Evolutionary conservation across 2,329 filamentous ascomycete species (phyloP).

Genomic region (Podosphaera fusca): DNA sequence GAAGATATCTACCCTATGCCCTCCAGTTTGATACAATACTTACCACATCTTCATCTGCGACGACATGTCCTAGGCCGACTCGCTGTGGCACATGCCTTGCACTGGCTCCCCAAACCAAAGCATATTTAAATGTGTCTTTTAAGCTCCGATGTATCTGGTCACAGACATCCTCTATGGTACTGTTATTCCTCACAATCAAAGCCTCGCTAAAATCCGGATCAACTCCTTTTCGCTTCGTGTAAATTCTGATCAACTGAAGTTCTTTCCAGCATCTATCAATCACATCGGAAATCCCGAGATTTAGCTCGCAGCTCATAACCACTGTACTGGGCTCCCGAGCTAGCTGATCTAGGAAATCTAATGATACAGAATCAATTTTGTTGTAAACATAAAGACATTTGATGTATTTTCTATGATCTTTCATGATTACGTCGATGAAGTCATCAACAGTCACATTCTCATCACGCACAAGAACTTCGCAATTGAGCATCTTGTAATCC

Average conservation of each 20-base stretch:
- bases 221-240: slow-evolving; percentile 85
- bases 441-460: slow-evolving; percentile 93
- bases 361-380: slow-evolving; percentile 88
- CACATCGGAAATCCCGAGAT: slow-evolving; percentile 80
- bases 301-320: slow-evolving; percentile 93
- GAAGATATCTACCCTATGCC: slow-evolving; percentile 20
- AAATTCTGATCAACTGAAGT: slow-evolving; percentile 69
- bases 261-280: slow-evolving; percentile 92
- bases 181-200: slow-evolving; percentile 71
- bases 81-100: slow-evolving; percentile 85
- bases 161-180: slow-evolving; percentile 89
- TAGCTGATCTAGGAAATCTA: slow-evolving; percentile 80
- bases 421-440: slow-evolving; percentile 99
- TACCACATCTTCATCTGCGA: slow-evolving; percentile 47
- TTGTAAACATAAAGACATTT: slow-evolving; percentile 91
- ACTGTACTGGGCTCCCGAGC: slow-evolving; percentile 83
- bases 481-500: slow-evolving; percentile 98
- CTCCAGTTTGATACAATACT: slow-evolving; percentile 43
- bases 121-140: slow-evolving; percentile 98
- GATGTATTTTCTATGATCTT: slow-evolving; percentile 96
- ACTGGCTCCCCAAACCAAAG: slow-evolving; percentile 90
- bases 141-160: slow-evolving; percentile 81
- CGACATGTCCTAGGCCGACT: slow-evolving; percentile 63
- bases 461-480: slow-evolving; percentile 83
- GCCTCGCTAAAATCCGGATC: slow-evolving; percentile 83